These are phyloP conservation scores for Lyophyllum decastes DNA, from an alignment of 768 basidiomycete species.

Conservation along the genomic window DNA sequence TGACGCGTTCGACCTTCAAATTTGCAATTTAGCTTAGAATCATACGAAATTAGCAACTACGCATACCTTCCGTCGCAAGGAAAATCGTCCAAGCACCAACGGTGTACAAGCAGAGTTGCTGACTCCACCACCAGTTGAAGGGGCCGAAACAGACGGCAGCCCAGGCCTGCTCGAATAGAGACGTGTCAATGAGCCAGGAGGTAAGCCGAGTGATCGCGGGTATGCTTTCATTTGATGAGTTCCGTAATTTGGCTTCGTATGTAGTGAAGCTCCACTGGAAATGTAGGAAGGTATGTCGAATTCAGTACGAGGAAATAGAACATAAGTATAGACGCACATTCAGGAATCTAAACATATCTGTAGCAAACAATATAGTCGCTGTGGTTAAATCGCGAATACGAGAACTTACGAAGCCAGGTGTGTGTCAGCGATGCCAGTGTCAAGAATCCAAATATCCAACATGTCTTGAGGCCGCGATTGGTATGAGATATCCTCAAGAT, in stretches of 20 bases:
- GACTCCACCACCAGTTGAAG: conserved; percentile 71
- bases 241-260: conserved; percentile 35
- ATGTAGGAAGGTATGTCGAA: too few relatives aligned
- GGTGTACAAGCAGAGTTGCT: conserved; percentile 63
- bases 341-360: conserved; percentile 37
- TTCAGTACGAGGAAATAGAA: background rate
- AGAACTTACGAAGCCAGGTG: conserved; percentile 36
- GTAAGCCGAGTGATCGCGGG: conserved; percentile 33
- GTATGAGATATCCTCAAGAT: background rate
- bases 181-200: conserved; percentile 54
- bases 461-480: background rate
- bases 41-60: too few relatives aligned
- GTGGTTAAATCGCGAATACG: background rate
- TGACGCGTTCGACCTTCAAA: conserved; percentile 35
- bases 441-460: conserved; percentile 19
- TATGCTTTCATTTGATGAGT: background rate
- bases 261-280: conserved; percentile 56
- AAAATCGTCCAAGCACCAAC: conserved; percentile 58
- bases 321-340: conserved; percentile 18
- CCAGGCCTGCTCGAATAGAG: conserved; percentile 65
- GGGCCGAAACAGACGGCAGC: conserved; percentile 41
- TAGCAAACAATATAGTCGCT: background rate
- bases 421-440: conserved; percentile 29
- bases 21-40: too few relatives aligned
- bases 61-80: conserved; percentile 49